Conservation (phyloP, 1,139 yeast genomes). For the Blastobotrys serpentis region DNA sequence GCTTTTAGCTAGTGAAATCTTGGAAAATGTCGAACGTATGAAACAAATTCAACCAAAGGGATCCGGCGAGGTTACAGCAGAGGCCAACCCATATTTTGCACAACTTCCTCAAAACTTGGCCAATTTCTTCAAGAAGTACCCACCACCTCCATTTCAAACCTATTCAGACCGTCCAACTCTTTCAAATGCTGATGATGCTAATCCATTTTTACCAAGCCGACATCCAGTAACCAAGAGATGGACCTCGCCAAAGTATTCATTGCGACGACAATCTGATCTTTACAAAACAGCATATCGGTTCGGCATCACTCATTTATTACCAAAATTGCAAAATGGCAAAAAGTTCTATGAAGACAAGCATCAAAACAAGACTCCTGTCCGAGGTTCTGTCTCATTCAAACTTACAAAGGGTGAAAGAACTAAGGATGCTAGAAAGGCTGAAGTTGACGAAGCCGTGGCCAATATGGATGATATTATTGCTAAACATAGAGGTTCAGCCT, state of each 20-base stretch:
- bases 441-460: slow-evolving; percentile 62
- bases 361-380: slow-evolving; percentile 65
- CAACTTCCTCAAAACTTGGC: slow-evolving; percentile 69
- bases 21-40: slow-evolving; percentile 25
- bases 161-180: slow-evolving; percentile 66
- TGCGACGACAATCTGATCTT: slow-evolving; percentile 81
- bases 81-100: slow-evolving; percentile 31
- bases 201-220: slow-evolving; percentile 85
- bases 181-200: slow-evolving; percentile 65
- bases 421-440: slow-evolving; percentile 58
- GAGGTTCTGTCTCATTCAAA: slow-evolving; percentile 77
- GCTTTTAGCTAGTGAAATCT: slow-evolving; percentile 33
- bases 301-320: slow-evolving; percentile 78
- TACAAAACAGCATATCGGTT: slow-evolving; percentile 79
- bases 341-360: slow-evolving; percentile 80
- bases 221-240: slow-evolving; percentile 77
- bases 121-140: slow-evolving; percentile 75
- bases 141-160: slow-evolving; percentile 75
- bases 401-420: slow-evolving; percentile 78
- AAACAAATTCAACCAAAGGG: slow-evolving; percentile 19
- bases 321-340: slow-evolving; percentile 64
- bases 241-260: slow-evolving; percentile 76
- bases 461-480: slow-evolving; percentile 71
- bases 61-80: slow-evolving; percentile 15
- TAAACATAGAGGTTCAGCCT: slow-evolving; percentile 55